Base-by-base conservation (phyloP, 768 basidiomycete genomes). In the Tylopilus balloui region DNA sequence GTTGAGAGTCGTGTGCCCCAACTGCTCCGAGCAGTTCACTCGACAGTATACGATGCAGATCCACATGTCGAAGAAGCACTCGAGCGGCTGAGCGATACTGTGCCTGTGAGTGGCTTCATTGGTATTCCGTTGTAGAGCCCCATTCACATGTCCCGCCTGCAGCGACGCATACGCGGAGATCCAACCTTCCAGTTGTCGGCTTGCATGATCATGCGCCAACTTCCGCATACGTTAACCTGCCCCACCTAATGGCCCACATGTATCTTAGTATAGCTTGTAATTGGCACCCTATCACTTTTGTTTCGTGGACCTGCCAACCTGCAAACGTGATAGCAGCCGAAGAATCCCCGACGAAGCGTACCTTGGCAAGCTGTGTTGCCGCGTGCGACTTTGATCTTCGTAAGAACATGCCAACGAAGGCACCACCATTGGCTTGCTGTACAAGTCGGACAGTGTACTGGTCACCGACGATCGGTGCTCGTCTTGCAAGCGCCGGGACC, bases 21-120 rank as follows among this genome's bases (percentile, higher is more conserved):
- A 37, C 15, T 69, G 65, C 25, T 2, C 21, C 4, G 58, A 60
- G 14, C 42, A 29, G 25, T 67, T 67, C 47, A 63, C 67, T 4
- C 65, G 67, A 20, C 46, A n/a, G 45, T 5, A 67, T 21, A 60
- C 67, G 11, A 38, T 55, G 35, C 44, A 49, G 9, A 20, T 5
- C 4, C 67, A 67, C 31, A 0, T 49, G 0, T 27, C 21, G 31
- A 51, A 14, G 11, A 58, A 55, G 24, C 63, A 57, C 45, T 1
- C 41, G 2, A 17, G 27, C 17, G 43, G n/a, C 17, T 46, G 39
- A 54, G 21, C 10, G 34, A n/a, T 39, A 10, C 14, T 27, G 24
- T 35, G 14, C 21, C 6, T 25, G 43, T 55, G 27, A 45, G 51
- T 47, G 1, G 12, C 1, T 19, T 15, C 8, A n/a, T 34, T 21